phyloP scores from a whole-genome alignment of 2,329 filamentous ascomycete species.

The Decorospora gaudefroyi region DNA sequence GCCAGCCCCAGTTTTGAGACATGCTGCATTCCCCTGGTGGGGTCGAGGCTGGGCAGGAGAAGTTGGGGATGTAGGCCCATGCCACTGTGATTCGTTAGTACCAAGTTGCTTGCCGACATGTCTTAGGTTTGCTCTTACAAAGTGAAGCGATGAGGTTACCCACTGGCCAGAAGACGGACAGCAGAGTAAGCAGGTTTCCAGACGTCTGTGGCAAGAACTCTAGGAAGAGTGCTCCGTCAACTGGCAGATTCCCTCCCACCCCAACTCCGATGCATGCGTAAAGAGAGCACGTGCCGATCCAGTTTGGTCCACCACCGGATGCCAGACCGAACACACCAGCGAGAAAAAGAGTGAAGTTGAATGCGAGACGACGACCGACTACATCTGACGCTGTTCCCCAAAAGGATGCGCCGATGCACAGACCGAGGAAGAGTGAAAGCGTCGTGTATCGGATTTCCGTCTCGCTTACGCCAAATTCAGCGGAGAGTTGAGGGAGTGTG shows the following conservation, averaged over 20 bases:
- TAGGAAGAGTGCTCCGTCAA: slow-evolving; percentile 79
- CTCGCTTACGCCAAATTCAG: slow-evolving; percentile 71
- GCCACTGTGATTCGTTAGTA: slow-evolving; percentile 56
- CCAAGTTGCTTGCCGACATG: no score
- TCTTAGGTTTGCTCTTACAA: slow-evolving; percentile 7
- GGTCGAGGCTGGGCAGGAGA: slow-evolving; percentile 53
- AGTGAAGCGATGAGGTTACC: slow-evolving; percentile 70
- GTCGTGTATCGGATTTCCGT: slow-evolving; percentile 81
- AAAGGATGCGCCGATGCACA: slow-evolving; percentile 76
- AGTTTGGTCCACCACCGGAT: slow-evolving; percentile 68
- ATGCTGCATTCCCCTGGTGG: slow-evolving; percentile 47
- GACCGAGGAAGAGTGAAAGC: slow-evolving; percentile 72
- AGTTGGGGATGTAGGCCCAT: slow-evolving; percentile 75
- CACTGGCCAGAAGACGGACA: slow-evolving; percentile 87
- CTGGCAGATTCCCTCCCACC: slow-evolving; percentile 69
- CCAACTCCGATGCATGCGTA: slow-evolving; percentile 53
- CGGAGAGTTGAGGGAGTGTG: slow-evolving; percentile 72
- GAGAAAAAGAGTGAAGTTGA: slow-evolving; percentile 78
- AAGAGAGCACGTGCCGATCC: slow-evolving; percentile 54
- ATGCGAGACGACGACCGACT: slow-evolving; percentile 76
- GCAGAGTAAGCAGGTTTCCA: slow-evolving; percentile 73
- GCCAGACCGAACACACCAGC: slow-evolving; percentile 74
- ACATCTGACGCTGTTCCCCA: slow-evolving; percentile 82
- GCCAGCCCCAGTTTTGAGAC: slow-evolving; percentile 71
- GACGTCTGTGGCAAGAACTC: slow-evolving; percentile 79